Evolutionary conservation across 352 stramenopile genomes (phyloP).

Genomic region (Pythium vanterpoolii): DNA sequence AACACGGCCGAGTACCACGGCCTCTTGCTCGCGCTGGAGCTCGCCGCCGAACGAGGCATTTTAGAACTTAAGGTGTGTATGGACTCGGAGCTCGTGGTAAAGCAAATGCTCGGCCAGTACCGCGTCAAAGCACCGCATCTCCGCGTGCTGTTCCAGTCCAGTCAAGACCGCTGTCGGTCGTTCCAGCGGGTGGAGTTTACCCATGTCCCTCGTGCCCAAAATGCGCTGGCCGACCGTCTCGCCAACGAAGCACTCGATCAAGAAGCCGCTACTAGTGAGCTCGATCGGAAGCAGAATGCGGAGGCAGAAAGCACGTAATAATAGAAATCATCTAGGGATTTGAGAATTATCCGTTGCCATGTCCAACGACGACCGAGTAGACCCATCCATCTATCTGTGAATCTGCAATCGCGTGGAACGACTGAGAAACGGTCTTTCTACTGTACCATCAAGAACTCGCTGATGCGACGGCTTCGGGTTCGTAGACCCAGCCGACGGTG

Average conservation of each 20-base stretch:
- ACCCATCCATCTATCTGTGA: too few relatives aligned
- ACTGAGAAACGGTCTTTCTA: background rate
- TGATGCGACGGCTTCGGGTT: background rate
- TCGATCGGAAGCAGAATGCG: slow-evolving; percentile 3
- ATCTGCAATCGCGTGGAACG: too few relatives aligned
- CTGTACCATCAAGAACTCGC: background rate
- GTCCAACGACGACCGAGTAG: too few relatives aligned
- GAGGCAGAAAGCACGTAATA: background rate
- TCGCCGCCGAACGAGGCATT: slow-evolving; percentile 39
- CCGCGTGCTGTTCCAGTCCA: slow-evolving; percentile 37
- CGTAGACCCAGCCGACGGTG: slow-evolving; percentile 45
- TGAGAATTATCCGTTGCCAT: too few relatives aligned
- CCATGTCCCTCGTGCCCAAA: slow-evolving; percentile 49
- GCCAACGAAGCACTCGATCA: slow-evolving; percentile 67
- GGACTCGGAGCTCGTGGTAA: slow-evolving; percentile 80
- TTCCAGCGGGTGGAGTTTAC: slow-evolving; percentile 44
- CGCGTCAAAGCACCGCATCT: slow-evolving; percentile 66
- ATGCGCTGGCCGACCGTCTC: slow-evolving; percentile 52
- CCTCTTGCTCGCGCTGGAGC: slow-evolving; percentile 51
- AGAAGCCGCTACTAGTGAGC: slow-evolving; percentile 6
- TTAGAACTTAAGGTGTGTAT: slow-evolving; percentile 50
- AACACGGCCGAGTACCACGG: slow-evolving; percentile 72
- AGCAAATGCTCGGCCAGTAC: slow-evolving; percentile 71
- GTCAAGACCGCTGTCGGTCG: slow-evolving; percentile 27
- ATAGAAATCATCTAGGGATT: too few relatives aligned